phyloP scores from a whole-genome alignment of 169 alveolate genomes.

The Miamiensis avidus region DNA sequence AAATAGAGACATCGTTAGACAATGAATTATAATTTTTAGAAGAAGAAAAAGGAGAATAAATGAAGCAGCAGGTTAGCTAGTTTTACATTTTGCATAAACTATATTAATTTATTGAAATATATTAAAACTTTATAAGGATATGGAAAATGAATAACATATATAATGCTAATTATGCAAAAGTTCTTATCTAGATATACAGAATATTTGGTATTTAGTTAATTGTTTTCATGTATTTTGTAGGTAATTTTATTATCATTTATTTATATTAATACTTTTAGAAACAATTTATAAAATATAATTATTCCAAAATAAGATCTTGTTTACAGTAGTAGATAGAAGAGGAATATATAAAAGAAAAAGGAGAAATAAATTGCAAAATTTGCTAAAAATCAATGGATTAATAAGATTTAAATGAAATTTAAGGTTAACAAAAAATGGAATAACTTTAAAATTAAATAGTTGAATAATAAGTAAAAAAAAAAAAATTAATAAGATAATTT shows the following conservation, averaged over 20 bases:
- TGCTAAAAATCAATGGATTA: constrained; percentile 11
- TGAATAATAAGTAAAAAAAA: neutral
- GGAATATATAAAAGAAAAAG: constrained; percentile 13
- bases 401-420: constrained; percentile 14
- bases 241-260: too few species aligned
- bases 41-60: too few species aligned
- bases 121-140: too few species aligned
- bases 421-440: constrained; percentile 27
- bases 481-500: too few species aligned
- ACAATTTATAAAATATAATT: too few species aligned
- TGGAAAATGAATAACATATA: neutral
- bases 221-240: constrained; percentile 38
- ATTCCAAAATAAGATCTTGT: neutral
- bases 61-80: too few species aligned
- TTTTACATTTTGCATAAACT: too few species aligned
- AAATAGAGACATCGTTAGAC: neutral
- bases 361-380: constrained; percentile 18
- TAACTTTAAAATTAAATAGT: constrained; percentile 19
- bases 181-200: constrained; percentile 20
- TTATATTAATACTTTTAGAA: too few species aligned
- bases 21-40: neutral
- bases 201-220: constrained; percentile 31
- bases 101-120: too few species aligned
- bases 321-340: constrained; percentile 19
- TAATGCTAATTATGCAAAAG: neutral